These are phyloP conservation scores for Lactifluus echinatus DNA, from an alignment of 768 basidiomycete species.

Conservation along the genomic window DNA sequence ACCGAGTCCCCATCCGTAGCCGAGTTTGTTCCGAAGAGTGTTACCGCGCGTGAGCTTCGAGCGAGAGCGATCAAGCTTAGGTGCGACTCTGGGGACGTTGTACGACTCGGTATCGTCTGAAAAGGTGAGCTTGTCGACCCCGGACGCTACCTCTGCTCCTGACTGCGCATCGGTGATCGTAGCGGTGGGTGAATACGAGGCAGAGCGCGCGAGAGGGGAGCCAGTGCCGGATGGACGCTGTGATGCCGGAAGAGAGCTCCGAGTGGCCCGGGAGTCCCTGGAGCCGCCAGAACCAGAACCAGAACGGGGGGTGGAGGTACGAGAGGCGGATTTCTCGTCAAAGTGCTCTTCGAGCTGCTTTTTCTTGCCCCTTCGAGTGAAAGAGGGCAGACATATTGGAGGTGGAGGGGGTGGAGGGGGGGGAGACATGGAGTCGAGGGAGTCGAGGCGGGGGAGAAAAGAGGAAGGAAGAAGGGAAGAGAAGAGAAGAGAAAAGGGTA, in stretches of 20 bases:
- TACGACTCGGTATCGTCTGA: constrained; percentile 23
- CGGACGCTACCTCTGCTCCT: neutral
- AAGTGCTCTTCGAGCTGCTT: constrained; percentile 6
- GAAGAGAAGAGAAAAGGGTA: neutral
- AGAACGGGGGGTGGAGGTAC: neutral
- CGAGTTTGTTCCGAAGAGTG: constrained; percentile 7
- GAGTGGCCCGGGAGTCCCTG: neutral
- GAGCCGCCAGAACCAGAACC: neutral
- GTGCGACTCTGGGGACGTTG: constrained; percentile 5
- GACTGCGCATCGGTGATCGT: constrained; percentile 17
- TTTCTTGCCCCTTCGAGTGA: constrained; percentile 17
- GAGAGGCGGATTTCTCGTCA: constrained; percentile 14
- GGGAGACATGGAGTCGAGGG: too few species aligned
- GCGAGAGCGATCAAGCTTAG: constrained; percentile 19
- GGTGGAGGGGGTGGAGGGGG: constrained; percentile 17
- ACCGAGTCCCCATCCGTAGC: constrained; percentile 22
- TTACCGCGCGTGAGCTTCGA: constrained; percentile 17
- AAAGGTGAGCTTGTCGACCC: constrained; percentile 15
- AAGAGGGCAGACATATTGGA: constrained; percentile 18
- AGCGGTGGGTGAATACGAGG: constrained; percentile 16
- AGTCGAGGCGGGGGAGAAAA: constrained; percentile 9
- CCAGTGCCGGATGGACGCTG: constrained; percentile 3
- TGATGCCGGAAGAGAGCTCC: constrained; percentile 7
- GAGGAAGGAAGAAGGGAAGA: neutral
- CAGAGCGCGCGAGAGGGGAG: constrained; percentile 15